Base-by-base conservation (phyloP, 1,284 basidiomycete species). In the Rhizopogon hawkerae region DNA sequence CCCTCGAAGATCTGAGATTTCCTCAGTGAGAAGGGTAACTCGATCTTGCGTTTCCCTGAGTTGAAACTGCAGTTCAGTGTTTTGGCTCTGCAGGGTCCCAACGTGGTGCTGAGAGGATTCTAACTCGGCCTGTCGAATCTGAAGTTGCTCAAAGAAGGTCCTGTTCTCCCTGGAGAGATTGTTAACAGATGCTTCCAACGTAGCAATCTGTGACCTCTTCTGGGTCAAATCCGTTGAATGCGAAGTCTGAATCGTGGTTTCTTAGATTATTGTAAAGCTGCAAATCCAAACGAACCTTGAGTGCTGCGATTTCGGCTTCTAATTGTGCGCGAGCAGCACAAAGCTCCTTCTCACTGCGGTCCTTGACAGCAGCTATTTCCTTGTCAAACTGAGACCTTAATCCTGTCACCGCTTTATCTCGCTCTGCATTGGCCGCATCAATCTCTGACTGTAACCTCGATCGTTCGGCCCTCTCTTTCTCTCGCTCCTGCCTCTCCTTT, bases 41-140 rank as follows among this genome's bases (percentile, higher is more conserved):
- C 84, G 82, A 45, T 92, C 91, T 34, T 77, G 75, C 3, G 81
- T 68, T 63, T 95, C 92, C 24, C 85, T 81, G 1, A 94, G 69
- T 61, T 93, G 90, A 61, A 87, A 93, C 57, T 91, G 81, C 33
- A 90, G 72, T 62, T 97, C 93, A 7, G 82, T 82, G 38, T 82
- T 85, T 58, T 87, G 83, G 45, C 82, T 81, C 57, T 88, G 80
- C 29, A 92, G 67, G 0, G 76, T 77, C 58, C 91, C 89, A 1
- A 84, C 72, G 52, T 86, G 81, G 2, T 78, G 79, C 52, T 85
- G 81, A 1, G 83, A 80, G 0, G 86, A 85, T 67, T 97, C 93
- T 11, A 88, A 66, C 60, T 96, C 92, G 10, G 88, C 90, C 63
- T 94, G 89, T 23, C 88, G 83, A 37, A 86, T 60, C 66, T 96